These are phyloP conservation scores for Camellia sinensis DNA, from an alignment of 148 eudicot genomes.

Conservation along the genomic window DNA sequence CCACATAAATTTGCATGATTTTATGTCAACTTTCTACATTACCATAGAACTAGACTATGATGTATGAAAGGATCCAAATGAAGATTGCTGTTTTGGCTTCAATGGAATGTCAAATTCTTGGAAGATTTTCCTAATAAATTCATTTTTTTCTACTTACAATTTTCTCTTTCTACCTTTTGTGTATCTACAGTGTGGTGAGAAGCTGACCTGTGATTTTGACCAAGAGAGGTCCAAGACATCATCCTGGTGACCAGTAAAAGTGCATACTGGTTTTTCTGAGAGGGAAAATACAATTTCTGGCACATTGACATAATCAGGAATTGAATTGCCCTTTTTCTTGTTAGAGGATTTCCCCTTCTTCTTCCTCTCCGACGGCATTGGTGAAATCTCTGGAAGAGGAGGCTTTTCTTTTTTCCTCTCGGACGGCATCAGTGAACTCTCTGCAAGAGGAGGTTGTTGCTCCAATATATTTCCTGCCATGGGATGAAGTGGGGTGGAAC, in stretches of 20 bases:
- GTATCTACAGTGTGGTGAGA: background rate
- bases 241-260: constrained; percentile 75
- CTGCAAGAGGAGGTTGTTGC: constrained; percentile 16
- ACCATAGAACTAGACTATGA: too few species aligned
- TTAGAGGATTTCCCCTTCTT: constrained; percentile 54
- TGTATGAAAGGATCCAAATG: background rate
- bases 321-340: constrained; percentile 46
- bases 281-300: constrained; percentile 76
- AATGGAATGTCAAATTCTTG: background rate
- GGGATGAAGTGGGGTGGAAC: constrained; percentile 43
- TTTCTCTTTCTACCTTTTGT: too few species aligned
- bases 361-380: constrained; percentile 48
- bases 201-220: constrained; percentile 78
- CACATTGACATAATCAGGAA: constrained; percentile 76
- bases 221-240: constrained; percentile 92
- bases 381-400: constrained; percentile 48
- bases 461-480: constrained; percentile 45
- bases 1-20: constrained; percentile 3
- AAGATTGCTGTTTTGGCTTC: background rate
- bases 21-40: background rate
- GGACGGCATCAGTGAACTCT: constrained; percentile 13
- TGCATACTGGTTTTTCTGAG: constrained; percentile 69
- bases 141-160: background rate
- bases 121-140: background rate
- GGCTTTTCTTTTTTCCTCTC: constrained; percentile 33